Evolutionary conservation across 768 basidiomycete species (phyloP).

Genomic region (Serendipita indica): DNA sequence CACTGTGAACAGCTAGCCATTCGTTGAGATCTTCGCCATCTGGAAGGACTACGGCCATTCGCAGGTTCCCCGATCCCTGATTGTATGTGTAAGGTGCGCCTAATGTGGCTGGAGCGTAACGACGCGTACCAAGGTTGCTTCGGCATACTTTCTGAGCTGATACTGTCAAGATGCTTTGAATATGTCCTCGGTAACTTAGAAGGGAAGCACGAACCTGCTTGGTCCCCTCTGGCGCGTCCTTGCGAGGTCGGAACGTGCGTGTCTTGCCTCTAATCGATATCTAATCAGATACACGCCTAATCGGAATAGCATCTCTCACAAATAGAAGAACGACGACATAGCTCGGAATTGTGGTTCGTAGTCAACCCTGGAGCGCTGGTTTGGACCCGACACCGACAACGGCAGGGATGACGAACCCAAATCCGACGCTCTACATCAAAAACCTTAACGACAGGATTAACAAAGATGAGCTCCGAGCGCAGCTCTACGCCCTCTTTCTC

Average conservation of each 20-base stretch:
- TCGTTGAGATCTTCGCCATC: slow-evolving; percentile 96
- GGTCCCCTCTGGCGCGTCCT: slow-evolving; percentile 87
- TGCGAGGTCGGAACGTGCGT: slow-evolving; percentile 91
- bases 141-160: slow-evolving; percentile 93
- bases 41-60: slow-evolving; percentile 82
- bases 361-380: too few species aligned
- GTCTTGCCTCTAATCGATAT: slow-evolving; percentile 55
- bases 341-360: neutral
- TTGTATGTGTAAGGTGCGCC: neutral
- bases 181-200: neutral
- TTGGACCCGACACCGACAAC: neutral
- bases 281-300: neutral
- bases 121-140: slow-evolving; percentile 67
- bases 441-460: slow-evolving; percentile 88
- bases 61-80: slow-evolving; percentile 89
- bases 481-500: slow-evolving; percentile 79
- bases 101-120: neutral
- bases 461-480: slow-evolving; percentile 72
- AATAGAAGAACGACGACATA: slow-evolving; percentile 82
- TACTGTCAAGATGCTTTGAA: slow-evolving; percentile 26
- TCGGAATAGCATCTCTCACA: slow-evolving; percentile 36
- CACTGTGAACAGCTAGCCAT: slow-evolving; percentile 99
- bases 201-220: slow-evolving; percentile 40
- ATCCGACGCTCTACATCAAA: slow-evolving; percentile 78
- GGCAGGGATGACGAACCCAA: slow-evolving; percentile 46